Evolutionary conservation across 192 early-diverging fungal species (phyloP).

Genomic region (Dissophora globulifera): DNA sequence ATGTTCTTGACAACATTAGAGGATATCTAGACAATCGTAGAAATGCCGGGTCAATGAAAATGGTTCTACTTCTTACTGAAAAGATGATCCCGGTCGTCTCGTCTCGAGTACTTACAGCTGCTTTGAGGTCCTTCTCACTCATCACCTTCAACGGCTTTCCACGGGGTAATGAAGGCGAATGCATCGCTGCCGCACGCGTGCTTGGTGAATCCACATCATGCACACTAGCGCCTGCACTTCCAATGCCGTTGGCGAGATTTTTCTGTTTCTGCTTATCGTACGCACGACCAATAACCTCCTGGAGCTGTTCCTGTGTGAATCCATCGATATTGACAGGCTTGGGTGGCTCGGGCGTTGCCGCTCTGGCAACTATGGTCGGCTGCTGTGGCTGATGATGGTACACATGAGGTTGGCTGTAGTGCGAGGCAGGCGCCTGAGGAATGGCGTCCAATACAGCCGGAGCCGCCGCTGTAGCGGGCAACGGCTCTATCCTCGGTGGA

Average conservation of each 20-base stretch:
- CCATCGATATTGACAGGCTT: conserved; percentile 54
- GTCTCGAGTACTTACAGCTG: conserved; percentile 50
- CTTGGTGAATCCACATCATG: conserved; percentile 50
- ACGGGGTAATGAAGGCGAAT: conserved; percentile 15
- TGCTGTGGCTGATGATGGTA: conserved; percentile 35
- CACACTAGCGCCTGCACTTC: conserved; percentile 44
- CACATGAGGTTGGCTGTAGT: conserved; percentile 25
- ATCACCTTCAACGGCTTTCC: conserved; percentile 46
- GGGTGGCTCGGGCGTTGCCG: conserved; percentile 32
- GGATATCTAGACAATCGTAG: no score
- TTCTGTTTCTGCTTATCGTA: conserved; percentile 53
- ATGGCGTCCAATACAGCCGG: not conserved
- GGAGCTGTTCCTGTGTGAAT: conserved; percentile 47
- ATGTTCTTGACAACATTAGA: conserved; percentile 49
- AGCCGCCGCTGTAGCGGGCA: not conserved
- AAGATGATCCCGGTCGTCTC: no score
- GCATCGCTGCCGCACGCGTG: conserved; percentile 1
- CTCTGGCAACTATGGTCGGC: conserved; percentile 11
- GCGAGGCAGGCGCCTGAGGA: conserved; percentile 17
- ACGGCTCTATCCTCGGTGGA: conserved; percentile 51
- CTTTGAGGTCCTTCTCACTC: conserved; percentile 47
- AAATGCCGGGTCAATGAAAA: no score
- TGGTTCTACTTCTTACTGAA: no score
- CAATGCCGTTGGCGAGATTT: conserved; percentile 43
- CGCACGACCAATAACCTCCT: conserved; percentile 49